Base-by-base conservation (phyloP, 495 filamentous ascomycete genomes). In the Penicillium parvum region DNA sequence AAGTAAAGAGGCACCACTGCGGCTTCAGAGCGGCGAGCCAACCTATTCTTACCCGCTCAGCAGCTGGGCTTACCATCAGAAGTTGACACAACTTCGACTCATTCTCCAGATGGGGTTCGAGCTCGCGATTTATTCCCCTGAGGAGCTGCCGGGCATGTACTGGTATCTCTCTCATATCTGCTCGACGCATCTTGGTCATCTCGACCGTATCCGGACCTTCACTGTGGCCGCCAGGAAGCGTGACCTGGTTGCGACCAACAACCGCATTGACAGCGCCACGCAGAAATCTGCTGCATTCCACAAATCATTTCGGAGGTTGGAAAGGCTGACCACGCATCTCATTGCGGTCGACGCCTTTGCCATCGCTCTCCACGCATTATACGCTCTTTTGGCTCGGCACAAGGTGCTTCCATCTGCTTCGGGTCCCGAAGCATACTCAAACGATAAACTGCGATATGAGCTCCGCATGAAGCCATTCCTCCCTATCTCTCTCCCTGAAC, bases 51-150 rank as follows among this genome's bases (percentile, higher is more conserved):
- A 81, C 53, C 88, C 90, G 0, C 73, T 98, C 2, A 87, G 85
- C 4, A 86, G 83, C 5, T 98, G 92, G 92, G 78, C 82, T 0
- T 92, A 91, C 57, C 78, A 88, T 40, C 85, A 95, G 55, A 97
- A 95, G 59, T 73, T 96, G 2, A 78, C 74, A 7, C 81, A 92
- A 52, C 86, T 96, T 77, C 84, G 90, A 45, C 85, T 83, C 72
- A 83, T 92, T 32, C 73, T 96, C 9, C 88, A 96, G 60, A 81
- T 96, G 39, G 92, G 92, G n/a, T 96, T 99, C 58, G 92, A 97
- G 61, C 81, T 95, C 12, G 82, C 89, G 7, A 79, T 95, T 18
- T 97, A 97, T 57, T 80, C 87, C 16, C 76, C 83, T 2, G 86
- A 95, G 58, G 92, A 99, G 65, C 72, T 92, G 5, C 77, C 83